Base-by-base conservation (phyloP, 768 basidiomycete species). In the Aureoboletus auriporus region DNA sequence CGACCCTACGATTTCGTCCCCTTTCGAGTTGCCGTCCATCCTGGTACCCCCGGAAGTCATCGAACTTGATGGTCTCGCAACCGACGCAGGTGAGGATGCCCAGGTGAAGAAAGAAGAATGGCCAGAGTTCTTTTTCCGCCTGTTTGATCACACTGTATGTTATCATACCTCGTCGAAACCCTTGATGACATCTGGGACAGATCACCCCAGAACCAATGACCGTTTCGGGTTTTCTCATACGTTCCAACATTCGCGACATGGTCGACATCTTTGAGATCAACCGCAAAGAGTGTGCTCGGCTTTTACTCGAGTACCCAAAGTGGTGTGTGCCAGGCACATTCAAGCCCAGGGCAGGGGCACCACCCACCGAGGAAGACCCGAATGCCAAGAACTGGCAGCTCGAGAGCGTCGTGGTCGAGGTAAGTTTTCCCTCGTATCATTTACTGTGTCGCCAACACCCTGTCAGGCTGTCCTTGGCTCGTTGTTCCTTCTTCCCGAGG, bases 221-320 rank as follows among this genome's bases (percentile, higher is more conserved):
- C 4, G 79, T 87, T 0, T 70, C 80, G 8, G 93, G 93, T 4
- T 95, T 93, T 67, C 74, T 85, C 26, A 76, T 96, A 6, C 86
- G 87, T 23, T 77, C 84, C 10, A 74, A 82, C 20, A 66, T 96
- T 9, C 68, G 81, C 7, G 93, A 97, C 61, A 78, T 85, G 16
- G 68, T 96, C 36, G 82, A 91, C 49, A 86, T 97, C 13, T 98
- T 90, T 59, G 95, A 98, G 65, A 80, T 96, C 42, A 98, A 99
- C 66, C 82, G 96, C 46, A 96, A 95, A 65, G 96, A 99, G 59
- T 89, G 86, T 55, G 94, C 96, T 1, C 76, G 89, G 4, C 71
- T 97, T 8, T 73, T 98, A 6, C 76, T 96, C 39, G 86, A 92
- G 64, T 84, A 88, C 46, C 88, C 90, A 1, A 86, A 84, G 59